Base-by-base conservation (phyloP, 2,329 filamentous ascomycete genomes). In the Botrytis sinoallii region DNA sequence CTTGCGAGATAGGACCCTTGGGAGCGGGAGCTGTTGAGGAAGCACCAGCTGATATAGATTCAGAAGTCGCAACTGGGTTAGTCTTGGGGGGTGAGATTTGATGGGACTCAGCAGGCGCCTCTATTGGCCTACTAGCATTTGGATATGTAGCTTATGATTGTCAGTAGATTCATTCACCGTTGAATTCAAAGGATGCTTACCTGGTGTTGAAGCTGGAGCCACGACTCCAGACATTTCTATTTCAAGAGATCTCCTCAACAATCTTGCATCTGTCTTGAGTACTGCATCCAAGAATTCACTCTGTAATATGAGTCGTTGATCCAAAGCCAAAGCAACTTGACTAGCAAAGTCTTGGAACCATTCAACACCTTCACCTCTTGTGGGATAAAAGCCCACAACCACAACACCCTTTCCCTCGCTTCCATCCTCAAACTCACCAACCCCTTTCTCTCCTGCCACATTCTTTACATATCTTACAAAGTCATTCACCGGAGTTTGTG, bases 241-340 rank as follows among this genome's bases (percentile, higher is more conserved):
- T 76, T 91, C 86, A 4, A 97, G 86, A 9, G 90, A 87, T 55
- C 90, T 88, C 74, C 93, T 90, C 32, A 98, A 85, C 61, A 88
- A 87, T 74, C 88, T 89, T 10, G 93, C 89, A 83, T 98, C 91
- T 69, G 92, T 92, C n/a, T 86, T 90, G 42, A 98, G 84, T 64
- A 99, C 96, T 1, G 93, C 93, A 81, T 97, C 94, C 3, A 99
- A 86, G 75, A 99, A 97, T 78, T 98, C 95, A 74, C 92, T 94
- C 80, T 98, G 94, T 77, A 95, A 90, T 71, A 98, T 91, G 3
- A 94, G 90, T 6, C 94, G 89, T 81, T 97, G 94, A 75, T 94
- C 91, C 20, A 97, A 87, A 64, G 89, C 86, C 32, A 91, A 81
- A 3, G 94, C 92, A 25, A 97, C 88, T 12, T 90, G 84, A 8